Evolutionary conservation across 495 filamentous ascomycete species (phyloP).

Genomic region (Xylaria longipes): DNA sequence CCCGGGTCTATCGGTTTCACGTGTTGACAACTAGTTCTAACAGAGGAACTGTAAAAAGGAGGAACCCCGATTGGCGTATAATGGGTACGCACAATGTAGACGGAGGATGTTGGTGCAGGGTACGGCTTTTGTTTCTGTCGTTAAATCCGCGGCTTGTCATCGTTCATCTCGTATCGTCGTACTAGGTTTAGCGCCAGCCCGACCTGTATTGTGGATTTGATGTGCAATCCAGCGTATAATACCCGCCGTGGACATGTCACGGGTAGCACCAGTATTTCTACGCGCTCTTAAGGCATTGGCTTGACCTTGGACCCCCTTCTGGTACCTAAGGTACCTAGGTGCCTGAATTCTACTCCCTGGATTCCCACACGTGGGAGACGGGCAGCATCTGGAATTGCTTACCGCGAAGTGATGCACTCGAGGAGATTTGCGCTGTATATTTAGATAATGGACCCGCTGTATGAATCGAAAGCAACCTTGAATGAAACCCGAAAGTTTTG

Average conservation of each 20-base stretch:
- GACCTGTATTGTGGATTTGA: background rate
- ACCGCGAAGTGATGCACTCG: background rate
- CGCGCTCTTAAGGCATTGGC: no score
- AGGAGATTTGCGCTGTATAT: background rate
- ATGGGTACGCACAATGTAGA: background rate
- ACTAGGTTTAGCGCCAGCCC: conserved; percentile 19
- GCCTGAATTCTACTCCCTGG: no score
- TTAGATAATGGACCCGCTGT: background rate
- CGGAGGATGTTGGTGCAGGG: background rate
- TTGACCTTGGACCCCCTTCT: no score
- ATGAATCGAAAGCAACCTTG: background rate
- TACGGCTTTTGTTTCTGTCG: background rate
- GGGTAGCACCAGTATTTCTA: no score
- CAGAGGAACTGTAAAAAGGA: background rate
- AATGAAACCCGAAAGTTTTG: background rate
- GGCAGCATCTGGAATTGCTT: background rate
- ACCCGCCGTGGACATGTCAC: no score
- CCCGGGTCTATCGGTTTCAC: background rate
- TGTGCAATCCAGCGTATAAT: no score
- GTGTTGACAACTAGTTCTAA: background rate
- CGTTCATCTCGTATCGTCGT: conserved; percentile 22
- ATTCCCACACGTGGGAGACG: background rate
- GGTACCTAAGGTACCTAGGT: no score
- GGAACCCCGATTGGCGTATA: background rate
- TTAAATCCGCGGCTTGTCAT: conserved; percentile 14